Evolutionary conservation across 345 rosid genomes (phyloP).

Genomic region (Raphanus raphanistrum): DNA sequence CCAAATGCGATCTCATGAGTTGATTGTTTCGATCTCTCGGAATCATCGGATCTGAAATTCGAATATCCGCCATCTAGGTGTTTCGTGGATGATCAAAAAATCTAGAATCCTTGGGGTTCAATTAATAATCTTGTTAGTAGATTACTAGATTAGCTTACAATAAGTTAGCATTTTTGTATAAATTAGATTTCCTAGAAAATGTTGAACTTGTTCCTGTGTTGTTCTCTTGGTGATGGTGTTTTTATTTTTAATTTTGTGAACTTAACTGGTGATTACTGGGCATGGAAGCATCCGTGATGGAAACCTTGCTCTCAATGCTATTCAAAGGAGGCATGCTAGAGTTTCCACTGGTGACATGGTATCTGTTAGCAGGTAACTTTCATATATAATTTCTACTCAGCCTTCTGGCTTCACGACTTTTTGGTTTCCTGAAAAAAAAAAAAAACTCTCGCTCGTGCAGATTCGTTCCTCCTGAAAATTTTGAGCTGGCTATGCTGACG

Average conservation of each 20-base stretch:
- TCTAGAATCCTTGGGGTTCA: not conserved
- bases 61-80: not conserved
- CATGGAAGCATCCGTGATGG: conserved; percentile 67
- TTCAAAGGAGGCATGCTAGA: conserved; percentile 82
- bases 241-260: conserved; percentile 2
- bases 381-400: no score
- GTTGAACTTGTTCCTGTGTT: not conserved
- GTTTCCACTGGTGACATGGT: conserved; percentile 81
- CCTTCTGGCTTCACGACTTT: no score
- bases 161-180: not conserved
- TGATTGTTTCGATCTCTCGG: not conserved
- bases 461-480: conserved; percentile 78
- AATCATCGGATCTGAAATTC: not conserved
- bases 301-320: conserved; percentile 70
- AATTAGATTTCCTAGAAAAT: not conserved
- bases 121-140: not conserved
- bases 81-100: not conserved
- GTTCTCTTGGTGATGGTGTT: not conserved
- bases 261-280: conserved; percentile 73
- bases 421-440: not conserved
- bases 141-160: not conserved
- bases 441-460: conserved; percentile 38
- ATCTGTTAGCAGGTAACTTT: conserved; percentile 63
- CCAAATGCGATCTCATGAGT: not conserved
- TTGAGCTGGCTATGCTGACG: conserved; percentile 72